A percentile compares a stretch with the other conserved stretches of the same genome.
Conservation (phyloP, 495 filamentous ascomycete genomes). For the Xylaria bambusicola region DNA sequence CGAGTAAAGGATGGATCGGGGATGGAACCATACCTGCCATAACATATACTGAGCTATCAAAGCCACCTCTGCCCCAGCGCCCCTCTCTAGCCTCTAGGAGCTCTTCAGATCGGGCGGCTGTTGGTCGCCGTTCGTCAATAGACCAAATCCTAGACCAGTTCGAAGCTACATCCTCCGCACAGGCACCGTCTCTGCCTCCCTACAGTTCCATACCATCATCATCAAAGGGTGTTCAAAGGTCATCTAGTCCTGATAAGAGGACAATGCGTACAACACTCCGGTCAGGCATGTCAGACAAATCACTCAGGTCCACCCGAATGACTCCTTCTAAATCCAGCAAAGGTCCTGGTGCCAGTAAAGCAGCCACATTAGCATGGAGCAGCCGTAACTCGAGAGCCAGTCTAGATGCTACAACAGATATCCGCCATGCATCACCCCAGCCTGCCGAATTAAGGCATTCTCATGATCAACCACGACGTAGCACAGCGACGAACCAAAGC, state of each 20-base stretch:
- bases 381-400: constrained; percentile 35
- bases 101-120: constrained; percentile 52
- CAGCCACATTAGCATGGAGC: constrained; percentile 85
- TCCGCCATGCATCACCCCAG: constrained; percentile 17
- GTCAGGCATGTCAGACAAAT: constrained; percentile 59
- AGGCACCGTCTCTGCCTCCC: constrained; percentile 30
- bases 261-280: constrained; percentile 84
- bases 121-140: constrained; percentile 27
- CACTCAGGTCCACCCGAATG: constrained; percentile 49
- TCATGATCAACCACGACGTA: constrained; percentile 30
- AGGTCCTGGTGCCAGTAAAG: constrained; percentile 69
- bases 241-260: constrained; percentile 80
- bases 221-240: constrained; percentile 55
- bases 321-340: constrained; percentile 34
- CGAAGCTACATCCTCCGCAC: constrained; percentile 37
- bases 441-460: constrained; percentile 20
- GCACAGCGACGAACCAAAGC: constrained; percentile 26
- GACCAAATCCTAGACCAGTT: constrained; percentile 25
- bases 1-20: constrained; percentile 65
- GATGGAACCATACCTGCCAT: constrained; percentile 79
- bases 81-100: constrained; percentile 53
- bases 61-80: constrained; percentile 64
- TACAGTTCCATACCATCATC: constrained; percentile 27
- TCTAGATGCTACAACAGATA: constrained; percentile 21
- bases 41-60: constrained; percentile 73